Conservation (phyloP, 495 filamentous ascomycete genomes). For the Neohortaea acidophila region DNA sequence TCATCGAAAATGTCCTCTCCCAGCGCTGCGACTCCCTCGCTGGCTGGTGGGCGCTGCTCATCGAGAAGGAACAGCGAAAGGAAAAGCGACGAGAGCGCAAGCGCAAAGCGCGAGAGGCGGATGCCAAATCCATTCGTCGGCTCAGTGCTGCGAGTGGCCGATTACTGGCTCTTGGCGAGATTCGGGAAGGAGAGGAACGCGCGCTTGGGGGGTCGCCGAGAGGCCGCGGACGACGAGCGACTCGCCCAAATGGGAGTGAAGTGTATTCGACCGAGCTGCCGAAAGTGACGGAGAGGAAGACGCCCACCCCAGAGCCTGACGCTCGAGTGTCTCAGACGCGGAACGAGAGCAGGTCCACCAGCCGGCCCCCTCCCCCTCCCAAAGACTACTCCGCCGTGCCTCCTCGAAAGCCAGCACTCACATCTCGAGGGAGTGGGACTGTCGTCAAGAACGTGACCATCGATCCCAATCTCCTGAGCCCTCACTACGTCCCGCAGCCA, state of each 20-base stretch:
- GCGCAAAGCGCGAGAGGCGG: conserved; percentile 67
- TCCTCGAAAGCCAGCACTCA: conserved; percentile 5
- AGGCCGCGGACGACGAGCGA: conserved; percentile 24
- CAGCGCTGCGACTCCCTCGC: conserved; percentile 78
- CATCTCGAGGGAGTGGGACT: conserved; percentile 43
- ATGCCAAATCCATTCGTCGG: conserved; percentile 63
- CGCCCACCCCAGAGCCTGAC: conserved; percentile 25
- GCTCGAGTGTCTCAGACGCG: too few species aligned
- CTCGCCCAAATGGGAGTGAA: conserved; percentile 23
- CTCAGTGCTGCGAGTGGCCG: conserved; percentile 76
- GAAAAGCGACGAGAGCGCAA: conserved; percentile 68
- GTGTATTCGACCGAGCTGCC: conserved; percentile 51
- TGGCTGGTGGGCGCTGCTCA: conserved; percentile 90
- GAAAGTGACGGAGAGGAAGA: conserved; percentile 45
- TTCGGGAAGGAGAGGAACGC: conserved; percentile 49
- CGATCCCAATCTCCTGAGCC: conserved; percentile 45
- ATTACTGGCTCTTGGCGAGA: conserved; percentile 57
- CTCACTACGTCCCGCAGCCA: conserved; percentile 29
- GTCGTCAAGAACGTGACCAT: conserved; percentile 67
- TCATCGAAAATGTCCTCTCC: conserved; percentile 84
- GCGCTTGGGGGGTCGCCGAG: conserved; percentile 27
- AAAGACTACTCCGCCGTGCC: conserved; percentile 44
- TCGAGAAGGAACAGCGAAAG: conserved; percentile 93
- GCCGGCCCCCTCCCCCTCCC: conserved; percentile 60
- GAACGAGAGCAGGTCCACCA: conserved; percentile 12